A percentile compares a stretch with the other conserved stretches of the same genome.
Evolutionary conservation across 2,329 filamentous ascomycete genomes (phyloP).

Genomic region (Xylariaceae sp.): DNA sequence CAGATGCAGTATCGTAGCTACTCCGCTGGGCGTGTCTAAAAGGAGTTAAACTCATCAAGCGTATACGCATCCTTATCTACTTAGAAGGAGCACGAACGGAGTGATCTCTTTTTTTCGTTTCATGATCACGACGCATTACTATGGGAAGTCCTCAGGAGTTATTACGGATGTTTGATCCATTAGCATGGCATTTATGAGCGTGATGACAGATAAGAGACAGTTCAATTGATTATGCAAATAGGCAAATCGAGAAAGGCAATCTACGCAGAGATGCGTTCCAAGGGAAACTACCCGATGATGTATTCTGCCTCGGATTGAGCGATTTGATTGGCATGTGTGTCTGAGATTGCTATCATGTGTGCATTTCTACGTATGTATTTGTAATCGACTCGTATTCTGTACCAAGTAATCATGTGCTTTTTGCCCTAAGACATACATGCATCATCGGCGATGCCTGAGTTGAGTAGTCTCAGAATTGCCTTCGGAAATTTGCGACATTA

Average conservation of each 20-base stretch:
- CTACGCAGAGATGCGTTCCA: not conserved
- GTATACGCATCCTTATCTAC: not conserved
- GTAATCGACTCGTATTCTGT: too few species aligned
- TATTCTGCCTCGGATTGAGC: too few species aligned
- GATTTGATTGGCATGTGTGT: too few species aligned
- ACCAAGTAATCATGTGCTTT: not conserved
- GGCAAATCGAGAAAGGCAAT: slow-evolving; percentile 2
- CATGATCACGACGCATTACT: slow-evolving; percentile 23
- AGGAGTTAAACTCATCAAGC: too few species aligned
- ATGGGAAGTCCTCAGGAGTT: slow-evolving; percentile 11
- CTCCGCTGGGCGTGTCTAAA: too few species aligned
- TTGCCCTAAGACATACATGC: too few species aligned
- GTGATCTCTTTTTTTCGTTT: slow-evolving; percentile 14
- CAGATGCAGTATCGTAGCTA: not conserved
- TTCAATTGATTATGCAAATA: slow-evolving; percentile 15
- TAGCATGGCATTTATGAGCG: slow-evolving; percentile 21
- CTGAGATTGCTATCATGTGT: too few species aligned
- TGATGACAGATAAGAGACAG: slow-evolving; percentile 11
- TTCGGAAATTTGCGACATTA: too few species aligned
- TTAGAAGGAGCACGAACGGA: slow-evolving; percentile 1
- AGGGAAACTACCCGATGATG: too few species aligned
- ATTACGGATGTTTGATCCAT: slow-evolving; percentile 19
- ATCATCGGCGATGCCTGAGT: too few species aligned
- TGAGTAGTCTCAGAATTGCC: too few species aligned
- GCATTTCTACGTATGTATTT: too few species aligned